Conservation (phyloP, 192 early-diverging fungal genomes). For the Coemansia sp. region DNA sequence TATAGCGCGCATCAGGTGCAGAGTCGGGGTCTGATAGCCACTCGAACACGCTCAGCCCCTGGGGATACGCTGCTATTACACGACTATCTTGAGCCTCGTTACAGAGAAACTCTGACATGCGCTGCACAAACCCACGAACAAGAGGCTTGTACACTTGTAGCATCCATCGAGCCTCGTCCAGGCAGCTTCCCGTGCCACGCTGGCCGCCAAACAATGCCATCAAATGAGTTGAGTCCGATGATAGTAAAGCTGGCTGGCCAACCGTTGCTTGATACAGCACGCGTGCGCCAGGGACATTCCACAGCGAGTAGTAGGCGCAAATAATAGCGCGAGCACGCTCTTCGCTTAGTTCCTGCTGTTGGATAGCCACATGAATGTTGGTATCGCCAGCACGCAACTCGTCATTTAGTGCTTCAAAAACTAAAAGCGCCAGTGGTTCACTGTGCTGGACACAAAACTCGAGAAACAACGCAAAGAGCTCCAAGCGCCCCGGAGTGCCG, state of each 20-base stretch:
- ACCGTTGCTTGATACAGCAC: too few species aligned
- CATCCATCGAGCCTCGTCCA: slow-evolving; percentile 75
- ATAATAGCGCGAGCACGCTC: slow-evolving; percentile 6
- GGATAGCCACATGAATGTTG: slow-evolving; percentile 10
- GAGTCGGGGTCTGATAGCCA: slow-evolving; percentile 73
- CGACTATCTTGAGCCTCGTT: slow-evolving; percentile 57
- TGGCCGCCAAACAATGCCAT: slow-evolving; percentile 95
- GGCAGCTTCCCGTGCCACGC: slow-evolving; percentile 77
- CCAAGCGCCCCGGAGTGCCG: not conserved
- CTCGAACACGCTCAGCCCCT: slow-evolving; percentile 68
- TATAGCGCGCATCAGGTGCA: slow-evolving; percentile 67
- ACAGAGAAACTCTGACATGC: slow-evolving; percentile 67
- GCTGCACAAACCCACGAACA: slow-evolving; percentile 65
- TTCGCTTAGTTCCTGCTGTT: slow-evolving; percentile 10
- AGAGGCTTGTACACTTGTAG: slow-evolving; percentile 73
- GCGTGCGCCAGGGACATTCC: slow-evolving; percentile 45
- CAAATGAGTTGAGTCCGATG: slow-evolving; percentile 55
- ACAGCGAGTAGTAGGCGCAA: slow-evolving; percentile 15
- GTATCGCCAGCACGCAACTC: not conserved
- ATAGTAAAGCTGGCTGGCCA: slow-evolving; percentile 18
- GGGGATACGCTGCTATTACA: slow-evolving; percentile 55
- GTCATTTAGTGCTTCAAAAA: slow-evolving; percentile 2
- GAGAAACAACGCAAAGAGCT: slow-evolving; percentile 19
- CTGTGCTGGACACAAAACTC: slow-evolving; percentile 1
- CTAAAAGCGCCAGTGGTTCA: not conserved